A percentile compares a stretch with the other conserved stretches of the same genome.
phyloP scores from a whole-genome alignment of 164 flowering plant species.

The Hamamelis virginiana region DNA sequence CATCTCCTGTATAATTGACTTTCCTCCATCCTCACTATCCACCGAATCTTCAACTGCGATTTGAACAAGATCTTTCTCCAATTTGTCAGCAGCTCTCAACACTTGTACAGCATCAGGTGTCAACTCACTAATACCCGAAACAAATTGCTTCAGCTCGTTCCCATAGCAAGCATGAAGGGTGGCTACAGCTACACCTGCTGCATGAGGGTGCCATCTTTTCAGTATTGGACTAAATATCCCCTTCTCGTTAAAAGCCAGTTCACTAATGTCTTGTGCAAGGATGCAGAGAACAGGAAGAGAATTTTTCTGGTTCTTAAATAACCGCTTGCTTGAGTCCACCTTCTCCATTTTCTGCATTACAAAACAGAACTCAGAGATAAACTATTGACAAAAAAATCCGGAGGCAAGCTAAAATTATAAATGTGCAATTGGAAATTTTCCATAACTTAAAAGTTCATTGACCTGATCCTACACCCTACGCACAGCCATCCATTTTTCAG shows the following conservation, averaged over 20 bases:
- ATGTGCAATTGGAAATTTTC: not conserved
- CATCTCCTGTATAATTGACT: conserved; percentile 84
- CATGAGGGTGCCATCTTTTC: conserved; percentile 84
- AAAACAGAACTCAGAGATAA: conserved; percentile 13
- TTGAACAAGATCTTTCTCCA: conserved; percentile 90
- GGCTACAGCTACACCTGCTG: conserved; percentile 89
- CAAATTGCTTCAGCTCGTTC: conserved; percentile 70
- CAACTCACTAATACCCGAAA: conserved; percentile 61
- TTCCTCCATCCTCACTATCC: conserved; percentile 97
- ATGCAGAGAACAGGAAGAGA: conserved; percentile 55
- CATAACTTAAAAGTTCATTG: not conserved
- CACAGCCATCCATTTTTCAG: not conserved
- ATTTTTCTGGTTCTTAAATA: conserved; percentile 40
- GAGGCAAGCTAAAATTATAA: not conserved
- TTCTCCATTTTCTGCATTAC: conserved; percentile 67
- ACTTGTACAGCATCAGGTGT: conserved; percentile 88
- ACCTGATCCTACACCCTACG: not conserved
- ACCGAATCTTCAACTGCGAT: conserved; percentile 92
- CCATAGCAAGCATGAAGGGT: conserved; percentile 91
- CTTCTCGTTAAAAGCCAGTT: conserved; percentile 70
- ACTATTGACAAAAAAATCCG: not conserved
- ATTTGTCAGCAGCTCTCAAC: conserved; percentile 74
- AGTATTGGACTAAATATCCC: conserved; percentile 71
- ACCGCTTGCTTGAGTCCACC: conserved; percentile 46
- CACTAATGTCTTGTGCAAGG: conserved; percentile 72